Evolutionary conservation across 306 rosid species (phyloP).

Genomic region (Prinsepia uniflora): DNA sequence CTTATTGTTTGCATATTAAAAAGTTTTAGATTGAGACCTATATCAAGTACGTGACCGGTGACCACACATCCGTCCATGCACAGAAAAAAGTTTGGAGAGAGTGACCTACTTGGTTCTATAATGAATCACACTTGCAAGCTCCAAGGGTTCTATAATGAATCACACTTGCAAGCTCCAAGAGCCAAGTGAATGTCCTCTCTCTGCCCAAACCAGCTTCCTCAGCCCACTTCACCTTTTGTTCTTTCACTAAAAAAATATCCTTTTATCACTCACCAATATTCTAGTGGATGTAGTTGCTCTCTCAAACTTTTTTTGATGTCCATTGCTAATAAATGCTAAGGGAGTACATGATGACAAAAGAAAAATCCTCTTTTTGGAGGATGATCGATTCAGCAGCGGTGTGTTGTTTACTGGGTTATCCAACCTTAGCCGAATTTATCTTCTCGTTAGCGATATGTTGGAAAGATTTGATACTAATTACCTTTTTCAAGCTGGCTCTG

Average conservation of each 20-base stretch:
- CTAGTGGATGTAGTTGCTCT: constrained; percentile 1
- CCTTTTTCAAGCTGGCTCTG: too few species aligned
- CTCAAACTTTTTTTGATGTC: background rate
- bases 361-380: background rate
- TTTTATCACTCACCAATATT: background rate
- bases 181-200: background rate
- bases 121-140: constrained; percentile 1
- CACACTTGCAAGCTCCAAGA: background rate
- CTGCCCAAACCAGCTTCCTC: background rate
- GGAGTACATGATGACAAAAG: background rate
- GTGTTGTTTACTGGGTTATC: too few species aligned
- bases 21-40: background rate
- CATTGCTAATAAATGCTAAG: background rate
- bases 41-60: background rate
- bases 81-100: background rate
- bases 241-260: background rate
- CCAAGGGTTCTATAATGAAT: too few species aligned
- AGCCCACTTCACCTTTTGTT: background rate
- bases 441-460: too few species aligned
- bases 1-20: background rate
- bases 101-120: background rate
- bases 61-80: background rate
- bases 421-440: too few species aligned
- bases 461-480: too few species aligned
- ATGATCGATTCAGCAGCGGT: too few species aligned